A percentile compares a stretch with the other conserved stretches of the same genome.
These are phyloP conservation scores for Tolypocladium tundrense DNA, from an alignment of 2,329 filamentous ascomycete genomes.

Conservation along the genomic window DNA sequence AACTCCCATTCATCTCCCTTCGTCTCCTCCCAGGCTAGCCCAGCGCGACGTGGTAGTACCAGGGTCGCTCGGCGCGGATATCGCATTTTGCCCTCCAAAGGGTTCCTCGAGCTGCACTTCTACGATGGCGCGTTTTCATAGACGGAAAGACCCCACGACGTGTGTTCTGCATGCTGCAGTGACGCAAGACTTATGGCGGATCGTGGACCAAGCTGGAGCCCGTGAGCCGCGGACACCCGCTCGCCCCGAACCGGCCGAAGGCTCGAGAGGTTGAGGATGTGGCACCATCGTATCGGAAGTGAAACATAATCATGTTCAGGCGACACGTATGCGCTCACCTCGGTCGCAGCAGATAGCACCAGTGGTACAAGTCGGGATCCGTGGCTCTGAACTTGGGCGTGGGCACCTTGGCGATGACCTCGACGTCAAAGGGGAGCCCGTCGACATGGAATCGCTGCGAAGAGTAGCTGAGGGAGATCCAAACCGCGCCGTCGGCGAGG, in stretches of 20 bases:
- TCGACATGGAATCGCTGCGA: conserved; percentile 26
- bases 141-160: background rate
- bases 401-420: conserved; percentile 30
- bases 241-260: too few species aligned
- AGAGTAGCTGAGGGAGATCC: conserved; percentile 40
- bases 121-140: background rate
- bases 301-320: background rate
- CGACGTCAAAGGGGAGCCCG: conserved; percentile 28
- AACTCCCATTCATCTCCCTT: background rate
- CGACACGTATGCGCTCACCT: conserved; percentile 3
- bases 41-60: background rate
- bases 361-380: conserved; percentile 37
- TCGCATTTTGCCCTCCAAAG: too few species aligned
- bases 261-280: background rate
- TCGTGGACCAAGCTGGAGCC: background rate
- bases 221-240: background rate
- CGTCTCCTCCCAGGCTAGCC: background rate
- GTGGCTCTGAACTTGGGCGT: conserved; percentile 27
- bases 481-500: conserved; percentile 26
- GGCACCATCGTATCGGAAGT: background rate
- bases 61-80: background rate
- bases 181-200: background rate
- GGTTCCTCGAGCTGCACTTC: background rate
- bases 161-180: background rate
- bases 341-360: conserved; percentile 32